These are phyloP conservation scores for Lodderomyces orthopsilosis DNA, from an alignment of 1,139 yeast species.

Conservation along the genomic window DNA sequence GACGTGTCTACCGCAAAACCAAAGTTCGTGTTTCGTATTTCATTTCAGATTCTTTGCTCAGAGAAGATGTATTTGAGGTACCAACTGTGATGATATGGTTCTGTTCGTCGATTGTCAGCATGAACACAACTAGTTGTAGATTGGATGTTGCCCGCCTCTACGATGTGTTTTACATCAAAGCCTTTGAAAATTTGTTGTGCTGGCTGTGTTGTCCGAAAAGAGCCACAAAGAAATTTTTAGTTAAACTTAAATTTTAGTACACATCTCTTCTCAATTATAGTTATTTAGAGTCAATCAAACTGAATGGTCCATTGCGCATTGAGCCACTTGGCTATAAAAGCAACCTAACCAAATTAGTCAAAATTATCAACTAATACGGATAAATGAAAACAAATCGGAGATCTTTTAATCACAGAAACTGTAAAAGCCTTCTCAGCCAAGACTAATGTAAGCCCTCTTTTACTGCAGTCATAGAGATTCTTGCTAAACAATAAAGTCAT, in stretches of 20 bases:
- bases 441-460: not conserved
- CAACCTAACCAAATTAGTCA: not conserved
- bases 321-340: too few species aligned
- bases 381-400: not conserved
- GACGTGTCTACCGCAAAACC: slow-evolving; percentile 1
- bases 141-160: too few species aligned
- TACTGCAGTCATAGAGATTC: too few species aligned
- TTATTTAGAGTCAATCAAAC: too few species aligned
- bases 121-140: too few species aligned
- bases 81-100: too few species aligned
- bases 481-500: too few species aligned
- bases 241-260: too few species aligned
- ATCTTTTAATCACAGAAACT: not conserved
- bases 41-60: not conserved
- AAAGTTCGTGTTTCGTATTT: not conserved
- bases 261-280: too few species aligned
- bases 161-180: not conserved
- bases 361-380: not conserved
- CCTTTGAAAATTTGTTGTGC: not conserved
- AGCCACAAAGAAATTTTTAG: not conserved
- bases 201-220: not conserved
- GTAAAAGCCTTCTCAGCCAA: not conserved
- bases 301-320: too few species aligned
- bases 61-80: too few species aligned
- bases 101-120: too few species aligned